Percentiles rank a stretch among this genome's conserved stretches.
Conservation (phyloP, 257 asterid species). For the Lycium ferocissimum region DNA sequence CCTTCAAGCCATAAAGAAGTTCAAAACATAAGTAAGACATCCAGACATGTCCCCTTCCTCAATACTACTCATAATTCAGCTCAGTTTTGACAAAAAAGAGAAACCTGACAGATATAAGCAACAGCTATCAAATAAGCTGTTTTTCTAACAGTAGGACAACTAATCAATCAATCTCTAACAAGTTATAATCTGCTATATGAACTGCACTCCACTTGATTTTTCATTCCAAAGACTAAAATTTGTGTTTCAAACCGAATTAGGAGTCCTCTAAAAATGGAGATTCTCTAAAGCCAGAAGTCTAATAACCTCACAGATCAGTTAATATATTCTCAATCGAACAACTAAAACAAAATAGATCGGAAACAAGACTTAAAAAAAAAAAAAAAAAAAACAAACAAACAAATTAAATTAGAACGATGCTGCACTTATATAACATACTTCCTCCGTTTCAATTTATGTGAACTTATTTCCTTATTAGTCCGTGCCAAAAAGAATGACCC, state of each 20-base stretch:
- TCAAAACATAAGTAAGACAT: background rate
- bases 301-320: background rate
- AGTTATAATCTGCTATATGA: background rate
- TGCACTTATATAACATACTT: background rate
- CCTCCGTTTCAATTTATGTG: too few species aligned
- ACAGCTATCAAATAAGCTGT: background rate
- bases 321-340: background rate
- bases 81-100: background rate
- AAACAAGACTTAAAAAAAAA: background rate
- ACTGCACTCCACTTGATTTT: background rate
- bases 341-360: background rate
- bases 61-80: background rate
- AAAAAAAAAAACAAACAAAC: too few species aligned
- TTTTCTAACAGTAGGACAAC: background rate
- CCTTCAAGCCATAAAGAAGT: background rate
- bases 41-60: background rate
- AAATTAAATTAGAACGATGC: background rate
- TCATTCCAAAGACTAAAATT: background rate
- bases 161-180: background rate
- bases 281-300: background rate
- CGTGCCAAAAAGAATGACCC: too few species aligned
- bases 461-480: too few species aligned
- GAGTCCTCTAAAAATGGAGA: background rate
- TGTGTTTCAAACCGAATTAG: background rate
- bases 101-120: background rate